Evolutionary conservation across 768 basidiomycete species (phyloP).

Genomic region (Boletus huronensis): DNA sequence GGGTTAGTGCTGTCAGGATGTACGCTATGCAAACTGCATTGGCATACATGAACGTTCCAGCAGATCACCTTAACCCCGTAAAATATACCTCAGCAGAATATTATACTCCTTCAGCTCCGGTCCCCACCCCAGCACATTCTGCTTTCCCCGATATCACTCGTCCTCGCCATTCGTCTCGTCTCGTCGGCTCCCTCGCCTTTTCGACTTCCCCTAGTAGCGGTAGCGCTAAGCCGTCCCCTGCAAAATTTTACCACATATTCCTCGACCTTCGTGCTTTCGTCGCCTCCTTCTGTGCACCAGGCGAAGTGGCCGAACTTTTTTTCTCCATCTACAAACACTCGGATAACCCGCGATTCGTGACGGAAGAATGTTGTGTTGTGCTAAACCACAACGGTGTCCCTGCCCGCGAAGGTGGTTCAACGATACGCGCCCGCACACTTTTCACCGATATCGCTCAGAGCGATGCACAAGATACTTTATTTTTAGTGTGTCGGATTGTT

Average conservation of each 20-base stretch:
- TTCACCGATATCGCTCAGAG: constrained; percentile 86
- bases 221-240: constrained; percentile 38
- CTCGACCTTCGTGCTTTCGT: constrained; percentile 91
- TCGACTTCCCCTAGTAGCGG: constrained; percentile 4
- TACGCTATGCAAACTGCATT: constrained; percentile 84
- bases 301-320: constrained; percentile 89
- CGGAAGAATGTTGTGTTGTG: constrained; percentile 88
- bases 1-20: constrained; percentile 89
- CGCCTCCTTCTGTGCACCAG: constrained; percentile 83
- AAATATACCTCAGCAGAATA: constrained; percentile 42
- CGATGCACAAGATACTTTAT: constrained; percentile 83
- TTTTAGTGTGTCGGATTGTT: constrained; percentile 87
- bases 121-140: constrained; percentile 64
- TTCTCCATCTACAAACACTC: constrained; percentile 90
- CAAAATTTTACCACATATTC: constrained; percentile 85
- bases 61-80: constrained; percentile 35
- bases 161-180: constrained; percentile 31
- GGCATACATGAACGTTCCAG: constrained; percentile 65
- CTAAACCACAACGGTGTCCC: constrained; percentile 90
- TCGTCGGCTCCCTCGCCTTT: constrained; percentile 34
- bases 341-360: constrained; percentile 75
- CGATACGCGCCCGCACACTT: constrained; percentile 67
- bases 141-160: constrained; percentile 58
- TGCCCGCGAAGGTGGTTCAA: constrained; percentile 67
- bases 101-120: constrained; percentile 37